phyloP scores from a whole-genome alignment of 495 filamentous ascomycete species.

The Trichoderma gamsii region DNA sequence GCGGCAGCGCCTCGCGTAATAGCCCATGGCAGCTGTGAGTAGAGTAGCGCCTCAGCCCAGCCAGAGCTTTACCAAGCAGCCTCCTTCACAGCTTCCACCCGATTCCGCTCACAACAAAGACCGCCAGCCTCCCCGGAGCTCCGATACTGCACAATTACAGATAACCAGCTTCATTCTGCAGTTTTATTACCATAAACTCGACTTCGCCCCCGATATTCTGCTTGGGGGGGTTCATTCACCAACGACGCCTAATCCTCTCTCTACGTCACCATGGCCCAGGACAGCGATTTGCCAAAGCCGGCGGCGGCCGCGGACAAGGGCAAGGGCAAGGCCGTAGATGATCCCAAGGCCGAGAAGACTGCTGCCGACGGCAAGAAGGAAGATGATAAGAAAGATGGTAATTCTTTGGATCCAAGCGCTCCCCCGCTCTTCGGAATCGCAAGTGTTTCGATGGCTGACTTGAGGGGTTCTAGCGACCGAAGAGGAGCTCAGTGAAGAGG shows the following conservation, averaged over 20 bases:
- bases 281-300: constrained; percentile 64
- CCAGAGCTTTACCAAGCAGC: constrained; percentile 16
- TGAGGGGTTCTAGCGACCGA: constrained; percentile 44
- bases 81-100: constrained; percentile 17
- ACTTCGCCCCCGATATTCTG: neutral
- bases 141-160: neutral
- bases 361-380: constrained; percentile 69
- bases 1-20: constrained; percentile 42
- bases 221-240: neutral
- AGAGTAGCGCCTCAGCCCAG: neutral
- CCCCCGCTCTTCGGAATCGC: constrained; percentile 15
- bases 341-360: constrained; percentile 60
- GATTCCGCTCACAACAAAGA: neutral
- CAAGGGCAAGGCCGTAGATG: constrained; percentile 80
- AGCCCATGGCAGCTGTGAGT: constrained; percentile 5
- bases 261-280: constrained; percentile 69
- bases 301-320: constrained; percentile 78
- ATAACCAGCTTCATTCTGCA: neutral
- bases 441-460: constrained; percentile 24
- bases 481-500: constrained; percentile 90
- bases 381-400: constrained; percentile 49
- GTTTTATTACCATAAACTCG: neutral
- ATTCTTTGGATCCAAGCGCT: neutral
- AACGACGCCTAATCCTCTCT: constrained; percentile 2
- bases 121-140: constrained; percentile 9